phyloP scores from a whole-genome alignment of 306 rosid species.

The Senna siamea region DNA sequence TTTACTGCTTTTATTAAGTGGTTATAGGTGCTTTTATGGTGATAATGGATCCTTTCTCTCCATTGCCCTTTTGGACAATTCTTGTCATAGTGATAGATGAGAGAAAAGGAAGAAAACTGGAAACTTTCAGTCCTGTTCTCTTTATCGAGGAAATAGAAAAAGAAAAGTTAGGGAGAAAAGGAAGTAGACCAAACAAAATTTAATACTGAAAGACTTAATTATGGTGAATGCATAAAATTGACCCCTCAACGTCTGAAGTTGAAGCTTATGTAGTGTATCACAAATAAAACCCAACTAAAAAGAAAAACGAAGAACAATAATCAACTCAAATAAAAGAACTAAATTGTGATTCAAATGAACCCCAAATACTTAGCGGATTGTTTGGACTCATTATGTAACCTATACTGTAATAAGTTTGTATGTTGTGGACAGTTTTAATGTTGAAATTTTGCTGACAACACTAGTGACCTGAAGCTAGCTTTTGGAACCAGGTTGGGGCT shows the following conservation, averaged over 20 bases:
- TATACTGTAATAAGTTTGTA: background rate
- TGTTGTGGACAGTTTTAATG: background rate
- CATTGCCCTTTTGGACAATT: constrained; percentile 1
- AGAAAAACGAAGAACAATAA: background rate
- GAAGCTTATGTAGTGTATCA: background rate
- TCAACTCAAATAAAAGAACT: background rate
- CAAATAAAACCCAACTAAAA: background rate
- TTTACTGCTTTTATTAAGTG: background rate
- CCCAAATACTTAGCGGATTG: background rate
- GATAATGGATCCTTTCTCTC: constrained; percentile 31
- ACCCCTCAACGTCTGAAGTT: background rate
- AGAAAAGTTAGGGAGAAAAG: background rate
- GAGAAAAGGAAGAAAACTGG: background rate
- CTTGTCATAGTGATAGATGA: constrained; percentile 17
- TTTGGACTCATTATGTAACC: background rate
- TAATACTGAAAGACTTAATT: background rate
- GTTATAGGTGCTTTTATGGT: constrained; percentile 13
- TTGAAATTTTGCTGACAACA: background rate
- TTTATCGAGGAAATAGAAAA: background rate
- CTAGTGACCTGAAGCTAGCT: background rate
- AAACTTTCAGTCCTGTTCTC: background rate
- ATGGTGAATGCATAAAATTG: background rate
- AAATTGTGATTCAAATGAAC: background rate
- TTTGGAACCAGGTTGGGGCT: background rate
- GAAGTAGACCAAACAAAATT: background rate